Evolutionary conservation across 2,329 filamentous ascomycete species (phyloP), one percentile per base, ranked within the genome.

Genomic region (Curvularia sp.): DNA sequence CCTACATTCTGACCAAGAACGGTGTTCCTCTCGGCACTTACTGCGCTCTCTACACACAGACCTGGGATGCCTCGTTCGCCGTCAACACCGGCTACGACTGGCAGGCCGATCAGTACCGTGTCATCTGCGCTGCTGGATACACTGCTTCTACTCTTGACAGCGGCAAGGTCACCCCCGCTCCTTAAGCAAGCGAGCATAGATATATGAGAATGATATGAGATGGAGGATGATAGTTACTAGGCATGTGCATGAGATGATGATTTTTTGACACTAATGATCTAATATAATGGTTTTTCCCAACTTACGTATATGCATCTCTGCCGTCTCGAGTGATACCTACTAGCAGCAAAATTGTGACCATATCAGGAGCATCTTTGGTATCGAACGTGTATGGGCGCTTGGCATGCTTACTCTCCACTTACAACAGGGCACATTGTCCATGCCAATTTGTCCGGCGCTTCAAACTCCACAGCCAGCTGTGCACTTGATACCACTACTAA

Each of bases 1-100:
- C 72, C 10, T 79, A 79, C 51, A 69, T 79, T n/a, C 63, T 78
- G 15, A 67, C 64, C 28, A 69, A 74, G 52, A 74, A 75, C 50
- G 70, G 67, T 15, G 55, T 71, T 25, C 74, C 76, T 2, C 69
- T 77, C 43, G 76, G 75, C n/a, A 74, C 74, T 28, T 77, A 77
- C 64, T 79, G 77, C 54, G 57, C 62, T 46, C 43, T 70, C 19
- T 71, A 73, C 58, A 71, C 70, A 3, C 60, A 63, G 42, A 15
- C 32, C 4, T 72, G 67, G 66, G 57, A 49, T 25, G 0, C 18
- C 5, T 19, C 9, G 5, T 65, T 66, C 34, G 69, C 69, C 21
- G 55, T 59, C 54, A 73, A 73, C 52, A 68, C 64, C 30, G 70
- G 69, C 25, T 71, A 70, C 57, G 53, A 36, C 30, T 60, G 54